phyloP scores from a whole-genome alignment of 148 eudicot genomes.

The Cornus suecica region DNA sequence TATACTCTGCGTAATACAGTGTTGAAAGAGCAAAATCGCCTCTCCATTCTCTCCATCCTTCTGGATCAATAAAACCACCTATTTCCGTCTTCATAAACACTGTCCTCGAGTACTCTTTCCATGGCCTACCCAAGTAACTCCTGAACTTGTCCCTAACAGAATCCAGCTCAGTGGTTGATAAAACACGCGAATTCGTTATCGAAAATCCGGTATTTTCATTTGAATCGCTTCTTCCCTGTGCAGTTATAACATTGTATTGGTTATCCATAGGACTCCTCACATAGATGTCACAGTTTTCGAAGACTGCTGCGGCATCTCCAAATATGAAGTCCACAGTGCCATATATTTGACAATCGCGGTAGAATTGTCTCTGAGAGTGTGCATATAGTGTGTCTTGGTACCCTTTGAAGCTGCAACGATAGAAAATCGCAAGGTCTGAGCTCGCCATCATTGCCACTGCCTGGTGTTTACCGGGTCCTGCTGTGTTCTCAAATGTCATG shows the following conservation, averaged over 20 bases:
- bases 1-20: slow-evolving; percentile 58
- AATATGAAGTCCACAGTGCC: slow-evolving; percentile 78
- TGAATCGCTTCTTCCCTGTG: slow-evolving; percentile 52
- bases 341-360: slow-evolving; percentile 64
- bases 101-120: slow-evolving; percentile 66
- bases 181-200: slow-evolving; percentile 40
- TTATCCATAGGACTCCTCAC: slow-evolving; percentile 47
- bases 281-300: slow-evolving; percentile 67
- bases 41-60: slow-evolving; percentile 68
- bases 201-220: slow-evolving; percentile 59
- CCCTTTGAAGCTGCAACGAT: slow-evolving; percentile 54
- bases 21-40: slow-evolving; percentile 57
- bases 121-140: slow-evolving; percentile 65
- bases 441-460: slow-evolving; percentile 59
- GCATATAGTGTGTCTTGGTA: slow-evolving; percentile 65
- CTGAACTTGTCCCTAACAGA: slow-evolving; percentile 25
- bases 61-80: slow-evolving; percentile 59
- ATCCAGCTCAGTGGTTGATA: slow-evolving; percentile 35
- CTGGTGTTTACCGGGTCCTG: slow-evolving; percentile 65
- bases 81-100: slow-evolving; percentile 49
- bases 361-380: slow-evolving; percentile 62
- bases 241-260: slow-evolving; percentile 59
- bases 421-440: slow-evolving; percentile 60
- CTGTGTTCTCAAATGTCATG: slow-evolving; percentile 64
- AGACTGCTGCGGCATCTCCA: slow-evolving; percentile 55